Percentiles rank a stretch among this genome's conserved stretches.
Conservation (phyloP, 345 rosid species). For the Salix caprea region DNA sequence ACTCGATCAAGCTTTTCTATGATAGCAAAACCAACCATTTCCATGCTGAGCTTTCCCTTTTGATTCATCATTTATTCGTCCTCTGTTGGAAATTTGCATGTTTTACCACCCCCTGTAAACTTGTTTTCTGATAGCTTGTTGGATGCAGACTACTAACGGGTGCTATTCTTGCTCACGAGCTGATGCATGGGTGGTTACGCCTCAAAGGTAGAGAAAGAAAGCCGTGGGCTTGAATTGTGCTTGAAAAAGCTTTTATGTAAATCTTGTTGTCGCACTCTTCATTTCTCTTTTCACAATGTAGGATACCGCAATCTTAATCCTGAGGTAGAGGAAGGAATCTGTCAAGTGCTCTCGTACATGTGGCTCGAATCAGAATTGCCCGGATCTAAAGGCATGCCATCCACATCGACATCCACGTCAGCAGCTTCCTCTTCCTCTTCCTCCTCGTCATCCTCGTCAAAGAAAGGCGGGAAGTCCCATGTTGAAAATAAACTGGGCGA, state of each 20-base stretch:
- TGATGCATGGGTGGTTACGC: conserved; percentile 96
- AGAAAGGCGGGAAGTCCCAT: conserved; percentile 67
- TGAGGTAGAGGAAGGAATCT: conserved; percentile 95
- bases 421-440: conserved; percentile 51
- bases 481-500: conserved; percentile 77
- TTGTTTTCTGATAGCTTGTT: neutral
- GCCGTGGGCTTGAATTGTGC: neutral
- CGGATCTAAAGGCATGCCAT: conserved; percentile 39
- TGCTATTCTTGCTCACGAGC: conserved; percentile 88
- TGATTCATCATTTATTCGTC: too few species aligned
- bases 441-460: conserved; percentile 41
- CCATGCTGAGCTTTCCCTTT: neutral
- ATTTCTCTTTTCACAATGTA: conserved; percentile 13
- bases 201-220: conserved; percentile 54
- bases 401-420: conserved; percentile 32
- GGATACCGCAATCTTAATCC: conserved; percentile 81
- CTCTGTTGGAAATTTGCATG: too few species aligned
- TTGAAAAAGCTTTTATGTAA: neutral
- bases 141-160: conserved; percentile 78
- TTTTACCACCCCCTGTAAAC: neutral
- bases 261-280: neutral
- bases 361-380: conserved; percentile 96
- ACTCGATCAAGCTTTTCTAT: neutral
- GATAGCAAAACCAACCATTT: neutral
- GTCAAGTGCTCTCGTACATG: conserved; percentile 86